These are phyloP conservation scores for Echites panduratus DNA, from an alignment of 257 asterid genomes.

Conservation along the genomic window DNA sequence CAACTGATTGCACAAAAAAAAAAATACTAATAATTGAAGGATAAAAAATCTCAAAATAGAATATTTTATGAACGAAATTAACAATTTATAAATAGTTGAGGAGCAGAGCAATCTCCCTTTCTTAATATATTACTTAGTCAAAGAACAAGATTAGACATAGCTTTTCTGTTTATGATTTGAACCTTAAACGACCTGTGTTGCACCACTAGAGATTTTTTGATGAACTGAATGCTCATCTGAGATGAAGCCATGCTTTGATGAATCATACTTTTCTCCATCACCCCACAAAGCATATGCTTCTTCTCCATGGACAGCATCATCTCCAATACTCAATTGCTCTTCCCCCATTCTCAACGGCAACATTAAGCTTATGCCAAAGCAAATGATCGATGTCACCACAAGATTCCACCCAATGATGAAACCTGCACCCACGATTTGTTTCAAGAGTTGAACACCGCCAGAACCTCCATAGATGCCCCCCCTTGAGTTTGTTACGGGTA, in stretches of 20 bases:
- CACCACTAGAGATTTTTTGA: constrained; percentile 31
- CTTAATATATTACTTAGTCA: too few relatives aligned
- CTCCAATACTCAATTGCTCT: constrained; percentile 49
- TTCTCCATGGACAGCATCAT: constrained; percentile 70
- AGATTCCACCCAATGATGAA: constrained; percentile 64
- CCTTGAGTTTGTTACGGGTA: constrained; percentile 54
- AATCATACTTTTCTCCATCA: constrained; percentile 58
- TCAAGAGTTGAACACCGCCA: constrained; percentile 46
- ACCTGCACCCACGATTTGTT: constrained; percentile 56
- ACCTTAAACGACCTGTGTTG: constrained; percentile 35
- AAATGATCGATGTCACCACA: constrained; percentile 47
- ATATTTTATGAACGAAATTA: too few relatives aligned
- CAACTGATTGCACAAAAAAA: too few relatives aligned
- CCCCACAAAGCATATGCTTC: constrained; percentile 78
- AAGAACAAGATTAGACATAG: too few relatives aligned
- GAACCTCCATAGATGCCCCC: constrained; percentile 55
- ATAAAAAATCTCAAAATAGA: too few relatives aligned
- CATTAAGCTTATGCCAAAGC: constrained; percentile 30
- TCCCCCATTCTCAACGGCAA: constrained; percentile 62
- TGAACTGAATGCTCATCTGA: constrained; percentile 26
- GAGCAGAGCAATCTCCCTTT: too few relatives aligned
- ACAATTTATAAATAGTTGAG: too few relatives aligned
- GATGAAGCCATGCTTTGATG: constrained; percentile 36
- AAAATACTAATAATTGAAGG: too few relatives aligned
- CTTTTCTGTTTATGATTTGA: too few relatives aligned